These are phyloP conservation scores for Beta lomatogona DNA, from an alignment of 179 eudicot genomes.

Conservation along the genomic window DNA sequence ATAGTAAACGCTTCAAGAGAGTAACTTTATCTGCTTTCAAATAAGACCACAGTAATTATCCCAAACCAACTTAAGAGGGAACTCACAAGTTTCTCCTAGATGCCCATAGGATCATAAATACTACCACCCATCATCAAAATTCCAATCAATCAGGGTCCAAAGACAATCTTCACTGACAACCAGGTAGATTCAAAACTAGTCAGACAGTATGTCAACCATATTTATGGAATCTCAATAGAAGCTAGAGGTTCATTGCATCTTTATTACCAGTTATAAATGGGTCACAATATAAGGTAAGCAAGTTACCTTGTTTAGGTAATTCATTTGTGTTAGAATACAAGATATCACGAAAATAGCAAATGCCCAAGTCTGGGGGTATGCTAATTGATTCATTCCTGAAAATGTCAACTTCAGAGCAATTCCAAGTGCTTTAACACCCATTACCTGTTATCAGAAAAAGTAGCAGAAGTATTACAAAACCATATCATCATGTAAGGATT, in stretches of 20 bases:
- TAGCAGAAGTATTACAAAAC: conserved; percentile 2
- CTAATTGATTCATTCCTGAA: conserved; percentile 76
- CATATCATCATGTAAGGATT: not conserved
- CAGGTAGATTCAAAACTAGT: not conserved
- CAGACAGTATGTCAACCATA: not conserved
- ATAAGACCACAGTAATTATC: not conserved
- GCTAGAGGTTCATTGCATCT: not conserved
- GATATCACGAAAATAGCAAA: conserved; percentile 54
- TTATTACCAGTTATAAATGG: not conserved
- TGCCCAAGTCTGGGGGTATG: conserved; percentile 84
- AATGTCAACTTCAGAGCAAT: conserved; percentile 83
- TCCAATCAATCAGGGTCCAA: conserved; percentile 3
- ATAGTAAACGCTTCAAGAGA: not conserved
- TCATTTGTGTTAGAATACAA: conserved; percentile 80
- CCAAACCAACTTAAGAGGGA: not conserved
- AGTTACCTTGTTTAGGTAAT: conserved; percentile 80
- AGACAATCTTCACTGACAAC: not conserved
- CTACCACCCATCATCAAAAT: not conserved
- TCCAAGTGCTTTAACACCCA: conserved; percentile 92
- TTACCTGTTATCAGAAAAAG: conserved; percentile 56
- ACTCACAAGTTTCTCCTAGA: not conserved
- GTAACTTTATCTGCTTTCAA: not conserved
- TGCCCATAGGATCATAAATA: not conserved
- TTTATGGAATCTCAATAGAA: not conserved
- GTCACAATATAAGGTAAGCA: conserved; percentile 3